Conservation (phyloP, 2,329 filamentous ascomycete species). For the Epichloe brachyelytri region DNA sequence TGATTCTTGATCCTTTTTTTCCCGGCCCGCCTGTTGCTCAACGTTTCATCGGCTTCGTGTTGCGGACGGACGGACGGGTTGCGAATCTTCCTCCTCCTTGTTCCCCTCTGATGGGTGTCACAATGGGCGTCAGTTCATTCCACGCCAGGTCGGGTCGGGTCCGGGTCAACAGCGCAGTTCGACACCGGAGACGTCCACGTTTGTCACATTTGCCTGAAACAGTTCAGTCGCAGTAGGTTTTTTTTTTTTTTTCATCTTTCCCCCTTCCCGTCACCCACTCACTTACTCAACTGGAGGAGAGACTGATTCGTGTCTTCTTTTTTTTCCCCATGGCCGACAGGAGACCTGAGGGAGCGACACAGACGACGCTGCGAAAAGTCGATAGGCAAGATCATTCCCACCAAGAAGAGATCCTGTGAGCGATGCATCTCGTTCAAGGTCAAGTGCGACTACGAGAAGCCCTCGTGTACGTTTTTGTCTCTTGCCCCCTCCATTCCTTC, state of each 20-base stretch:
- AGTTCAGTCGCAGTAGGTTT: constrained; percentile 6
- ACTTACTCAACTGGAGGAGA: too few species aligned
- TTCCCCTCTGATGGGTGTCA: neutral
- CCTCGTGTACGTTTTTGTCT: constrained; percentile 2
- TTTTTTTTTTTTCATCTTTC: neutral
- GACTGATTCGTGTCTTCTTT: too few species aligned
- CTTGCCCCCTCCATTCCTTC: neutral
- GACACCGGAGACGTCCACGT: constrained; percentile 5
- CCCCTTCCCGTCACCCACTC: neutral
- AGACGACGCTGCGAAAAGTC: constrained; percentile 6
- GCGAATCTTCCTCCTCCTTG: neutral
- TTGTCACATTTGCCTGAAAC: constrained; percentile 7
- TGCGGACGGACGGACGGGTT: neutral
- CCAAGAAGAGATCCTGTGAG: constrained; percentile 8
- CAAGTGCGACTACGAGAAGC: constrained; percentile 7
- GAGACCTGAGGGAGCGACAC: constrained; percentile 6
- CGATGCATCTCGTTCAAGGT: constrained; percentile 8
- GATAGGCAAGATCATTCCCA: constrained; percentile 7
- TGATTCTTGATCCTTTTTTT: too few species aligned
- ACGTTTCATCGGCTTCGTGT: too few species aligned
- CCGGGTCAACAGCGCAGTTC: constrained; percentile 1
- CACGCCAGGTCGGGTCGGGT: constrained; percentile 1
- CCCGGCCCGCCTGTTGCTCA: too few species aligned
- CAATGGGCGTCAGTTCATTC: constrained; percentile 3
- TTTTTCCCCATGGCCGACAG: neutral